phyloP scores from a whole-genome alignment of 73 alveolate genomes.

The Paramecium sexaurelia region DNA sequence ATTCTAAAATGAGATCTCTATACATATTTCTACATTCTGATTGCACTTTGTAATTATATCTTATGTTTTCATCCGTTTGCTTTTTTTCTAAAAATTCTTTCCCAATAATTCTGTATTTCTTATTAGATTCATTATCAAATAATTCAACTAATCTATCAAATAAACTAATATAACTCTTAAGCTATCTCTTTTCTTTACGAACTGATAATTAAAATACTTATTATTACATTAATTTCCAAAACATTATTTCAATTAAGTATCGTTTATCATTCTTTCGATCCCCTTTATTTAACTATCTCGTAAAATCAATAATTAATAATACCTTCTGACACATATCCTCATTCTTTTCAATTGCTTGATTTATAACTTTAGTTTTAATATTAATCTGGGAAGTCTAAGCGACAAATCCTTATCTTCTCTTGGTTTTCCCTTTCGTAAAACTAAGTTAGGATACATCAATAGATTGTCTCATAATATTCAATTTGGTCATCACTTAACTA shows the following conservation, averaged over 20 bases:
- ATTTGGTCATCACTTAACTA: neutral
- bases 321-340: neutral
- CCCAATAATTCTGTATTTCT: neutral
- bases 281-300: neutral
- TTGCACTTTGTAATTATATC: neutral
- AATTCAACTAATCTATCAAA: neutral
- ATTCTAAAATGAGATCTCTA: neutral
- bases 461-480: neutral
- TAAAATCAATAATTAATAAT: neutral
- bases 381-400: neutral
- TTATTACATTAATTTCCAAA: neutral
- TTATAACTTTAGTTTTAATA: neutral
- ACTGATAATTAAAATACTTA: slow-evolving; percentile 10
- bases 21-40: neutral
- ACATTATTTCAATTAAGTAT: neutral
- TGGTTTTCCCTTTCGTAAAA: neutral
- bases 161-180: neutral
- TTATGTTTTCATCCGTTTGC: neutral
- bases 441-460: neutral
- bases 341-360: neutral
- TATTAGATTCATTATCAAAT: neutral
- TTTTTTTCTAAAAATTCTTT: neutral
- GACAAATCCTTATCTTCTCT: neutral
- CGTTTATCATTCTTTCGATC: neutral
- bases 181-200: neutral